Conservation (phyloP, 2,329 filamentous ascomycete species). For the Fusarium sp. region DNA sequence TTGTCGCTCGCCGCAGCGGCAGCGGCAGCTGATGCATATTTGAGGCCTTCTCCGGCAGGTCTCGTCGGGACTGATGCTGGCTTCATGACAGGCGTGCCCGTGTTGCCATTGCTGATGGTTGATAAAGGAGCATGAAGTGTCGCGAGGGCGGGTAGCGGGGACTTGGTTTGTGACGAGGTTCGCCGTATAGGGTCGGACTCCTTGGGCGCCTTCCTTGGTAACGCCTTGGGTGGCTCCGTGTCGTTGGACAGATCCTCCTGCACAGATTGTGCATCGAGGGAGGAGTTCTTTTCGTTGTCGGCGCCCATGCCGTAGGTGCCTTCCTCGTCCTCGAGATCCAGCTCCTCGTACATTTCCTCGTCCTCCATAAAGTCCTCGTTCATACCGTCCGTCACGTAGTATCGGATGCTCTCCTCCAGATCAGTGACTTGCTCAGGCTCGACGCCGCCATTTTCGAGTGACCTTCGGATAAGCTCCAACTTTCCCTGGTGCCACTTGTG, state of each 20-base stretch:
- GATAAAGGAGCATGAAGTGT: slow-evolving; percentile 81
- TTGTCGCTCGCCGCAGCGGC: slow-evolving; percentile 88
- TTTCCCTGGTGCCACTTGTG: slow-evolving; percentile 98
- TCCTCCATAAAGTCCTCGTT: slow-evolving; percentile 93
- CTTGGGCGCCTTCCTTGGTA: slow-evolving; percentile 64
- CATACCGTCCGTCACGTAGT: slow-evolving; percentile 91
- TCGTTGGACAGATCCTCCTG: slow-evolving; percentile 80
- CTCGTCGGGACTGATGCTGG: slow-evolving; percentile 86
- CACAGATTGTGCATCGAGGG: slow-evolving; percentile 91
- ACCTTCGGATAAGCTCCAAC: slow-evolving; percentile 87
- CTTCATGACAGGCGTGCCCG: slow-evolving; percentile 79
- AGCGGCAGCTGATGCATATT: slow-evolving; percentile 95
- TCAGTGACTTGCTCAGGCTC: slow-evolving; percentile 88
- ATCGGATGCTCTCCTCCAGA: slow-evolving; percentile 90
- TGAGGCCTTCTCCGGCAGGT: slow-evolving; percentile 87
- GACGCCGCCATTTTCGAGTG: slow-evolving; percentile 90
- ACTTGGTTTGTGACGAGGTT: slow-evolving; percentile 91
- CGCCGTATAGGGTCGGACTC: slow-evolving; percentile 68
- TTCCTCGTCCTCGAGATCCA: slow-evolving; percentile 92
- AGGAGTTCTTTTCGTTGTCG: slow-evolving; percentile 90
- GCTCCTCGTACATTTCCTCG: slow-evolving; percentile 93
- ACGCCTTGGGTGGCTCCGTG: slow-evolving; percentile 57
- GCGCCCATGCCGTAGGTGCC: slow-evolving; percentile 81
- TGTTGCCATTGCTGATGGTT: slow-evolving; percentile 65
- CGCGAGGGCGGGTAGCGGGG: slow-evolving; percentile 89